Evolutionary conservation across 2,329 filamentous ascomycete genomes (phyloP), one percentile per base, ranked within the genome.

Genomic region (Diaporthe ilicicola): DNA sequence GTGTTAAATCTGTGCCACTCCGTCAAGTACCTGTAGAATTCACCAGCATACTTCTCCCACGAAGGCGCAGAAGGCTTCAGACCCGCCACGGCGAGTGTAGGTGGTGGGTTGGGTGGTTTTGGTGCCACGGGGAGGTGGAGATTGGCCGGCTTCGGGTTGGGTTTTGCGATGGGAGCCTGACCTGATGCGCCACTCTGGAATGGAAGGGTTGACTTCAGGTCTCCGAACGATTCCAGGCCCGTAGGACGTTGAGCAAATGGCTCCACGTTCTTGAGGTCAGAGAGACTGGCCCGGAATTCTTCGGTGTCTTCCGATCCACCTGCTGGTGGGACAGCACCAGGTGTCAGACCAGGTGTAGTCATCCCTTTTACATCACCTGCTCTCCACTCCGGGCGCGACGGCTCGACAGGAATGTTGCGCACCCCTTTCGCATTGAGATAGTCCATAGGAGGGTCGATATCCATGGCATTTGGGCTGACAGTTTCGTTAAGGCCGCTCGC

Each of bases 401-500:
- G 89, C 74, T 90, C 89, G 15, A 90, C 86, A 1, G 84, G 84
- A 46, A 90, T 89, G 46, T 86, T 88, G 37, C 89, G 84, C 24
- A 84, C 83, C 9, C 77, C 77, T 67, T 79, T 79, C 61, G 70
- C 42, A 59, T 76, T 65, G 59, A 78, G 74, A 50, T 76, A 74
- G 12, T 74, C 74, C 27, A 78, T 78, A 24, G 88, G 87, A 5
- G 87, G 84, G 75, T 92, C 90, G 64, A 92, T 90, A 73, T 92
- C 90, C 90, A 92, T 92, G 17, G 89, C 88, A 70, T 86, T 88
- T 3, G 88, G 87, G 73, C 86, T 89, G 44, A 80, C 81, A 79
- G 48, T 81, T 73, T 68, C 70, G 48, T 55, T 46, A 10, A 70
- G 9, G 12, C 70, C 66, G 44, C 59, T 68, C 3, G 46, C 37